A percentile compares a stretch with the other conserved stretches of the same genome.
These are phyloP conservation scores for Poronia punctata DNA, from an alignment of 495 filamentous ascomycete genomes.

Conservation along the genomic window DNA sequence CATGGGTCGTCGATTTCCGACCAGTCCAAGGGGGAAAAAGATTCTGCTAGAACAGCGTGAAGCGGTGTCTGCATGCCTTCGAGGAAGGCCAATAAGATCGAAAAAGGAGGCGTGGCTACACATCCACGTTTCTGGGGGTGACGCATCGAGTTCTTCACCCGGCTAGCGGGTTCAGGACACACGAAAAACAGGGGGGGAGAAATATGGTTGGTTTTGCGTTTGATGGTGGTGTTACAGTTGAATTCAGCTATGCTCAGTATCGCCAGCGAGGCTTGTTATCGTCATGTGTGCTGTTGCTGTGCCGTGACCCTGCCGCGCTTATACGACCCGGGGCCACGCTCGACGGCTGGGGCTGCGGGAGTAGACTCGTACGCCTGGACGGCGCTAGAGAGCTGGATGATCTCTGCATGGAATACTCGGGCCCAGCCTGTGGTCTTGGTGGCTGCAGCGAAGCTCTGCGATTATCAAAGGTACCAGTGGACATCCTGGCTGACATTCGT, in stretches of 20 bases:
- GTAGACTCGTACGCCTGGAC: slow-evolving; percentile 40
- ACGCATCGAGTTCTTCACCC: not conserved
- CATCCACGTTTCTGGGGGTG: no score
- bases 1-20: no score
- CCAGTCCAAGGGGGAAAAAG: no score
- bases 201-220: not conserved
- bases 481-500: slow-evolving; percentile 22
- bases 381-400: slow-evolving; percentile 43
- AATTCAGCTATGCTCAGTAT: slow-evolving; percentile 3
- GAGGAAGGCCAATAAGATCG: no score
- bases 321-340: slow-evolving; percentile 20
- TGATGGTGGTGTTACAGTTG: not conserved
- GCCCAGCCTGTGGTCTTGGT: slow-evolving; percentile 19
- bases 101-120: no score
- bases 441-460: slow-evolving; percentile 44
- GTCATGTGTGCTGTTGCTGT: slow-evolving; percentile 2
- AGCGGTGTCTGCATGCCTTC: no score
- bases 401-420: slow-evolving; percentile 23
- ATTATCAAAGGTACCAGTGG: slow-evolving; percentile 26
- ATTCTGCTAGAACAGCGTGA: no score
- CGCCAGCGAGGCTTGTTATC: slow-evolving; percentile 10
- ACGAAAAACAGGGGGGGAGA: not conserved
- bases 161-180: not conserved
- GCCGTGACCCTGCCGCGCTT: slow-evolving; percentile 13
- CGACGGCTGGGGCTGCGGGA: slow-evolving; percentile 39